Base-by-base conservation (phyloP, 371 early-diverging fungal species). In the Apophysomyces ossiformis region DNA sequence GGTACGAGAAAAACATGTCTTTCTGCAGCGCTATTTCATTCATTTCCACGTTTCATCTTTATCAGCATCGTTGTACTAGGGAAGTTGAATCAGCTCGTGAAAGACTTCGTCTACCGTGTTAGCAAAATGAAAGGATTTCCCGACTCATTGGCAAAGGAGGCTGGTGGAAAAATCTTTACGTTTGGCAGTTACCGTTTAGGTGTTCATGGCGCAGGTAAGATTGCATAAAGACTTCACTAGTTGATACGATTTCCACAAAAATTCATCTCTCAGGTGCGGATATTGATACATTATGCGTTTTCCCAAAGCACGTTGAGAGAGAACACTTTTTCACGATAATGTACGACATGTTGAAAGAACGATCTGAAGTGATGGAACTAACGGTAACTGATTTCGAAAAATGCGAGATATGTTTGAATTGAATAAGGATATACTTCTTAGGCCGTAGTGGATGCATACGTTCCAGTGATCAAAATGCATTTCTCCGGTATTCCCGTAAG, bases 161-260 rank as follows among this genome's bases (percentile, higher is more conserved):
- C 92, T 45, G 97, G 97, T 46, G 99, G 99, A 41, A 97, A 97
- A 80, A 99, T 99, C 45, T 99, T 95, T 74, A 99, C 99, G 0
- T 99, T 96, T 83, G 99, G 99, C 9, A 98, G 99, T 60, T 99
- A 97, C 77, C 87, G 99, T 47, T 85, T 99, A 8, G 99, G 99
- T 21, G 99, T 99, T 1, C 99, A 99, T 80, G 93, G 93, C 32
- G 86, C 92, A 67, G 95, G 97, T 86, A 82, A 32, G 54, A 26
- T 50, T 50, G 16, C 54, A 50, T 26, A 26, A 2, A 1, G 32
- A 26, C 32, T 2, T 26, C 3, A 50, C 54, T 5, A 21, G 21
- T 41, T 41, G 46, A n/a, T 45, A 13, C 5, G n/a, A 18, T 21
- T n/a, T 50, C 21, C 54, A 50, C 1, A 5, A 9, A 4, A 21